A percentile compares a stretch with the other conserved stretches of the same genome.
phyloP scores from a whole-genome alignment of 108 stramenopile genomes.

The Schizochytrium sp. region DNA sequence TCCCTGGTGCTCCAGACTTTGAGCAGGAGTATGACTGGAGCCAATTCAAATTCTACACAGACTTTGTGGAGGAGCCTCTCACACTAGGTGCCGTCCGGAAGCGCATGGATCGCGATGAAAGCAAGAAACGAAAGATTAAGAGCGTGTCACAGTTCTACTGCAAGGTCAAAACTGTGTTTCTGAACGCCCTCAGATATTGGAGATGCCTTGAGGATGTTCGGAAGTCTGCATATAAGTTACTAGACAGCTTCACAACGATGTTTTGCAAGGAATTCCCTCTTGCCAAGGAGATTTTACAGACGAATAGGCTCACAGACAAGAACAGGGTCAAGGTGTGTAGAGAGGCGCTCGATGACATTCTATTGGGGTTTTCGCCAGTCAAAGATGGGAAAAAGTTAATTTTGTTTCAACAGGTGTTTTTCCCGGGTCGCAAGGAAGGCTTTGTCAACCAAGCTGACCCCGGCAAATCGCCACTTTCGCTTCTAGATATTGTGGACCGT shows the following conservation, averaged over 20 bases:
- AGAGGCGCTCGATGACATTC: background rate
- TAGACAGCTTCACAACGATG: background rate
- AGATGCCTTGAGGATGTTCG: background rate
- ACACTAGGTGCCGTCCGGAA: background rate
- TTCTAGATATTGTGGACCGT: slow-evolving; percentile 2
- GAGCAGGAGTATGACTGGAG: background rate
- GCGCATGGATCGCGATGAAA: background rate
- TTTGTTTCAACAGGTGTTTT: background rate
- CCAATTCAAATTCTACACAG: background rate
- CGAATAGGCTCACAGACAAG: background rate
- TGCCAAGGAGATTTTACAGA: background rate
- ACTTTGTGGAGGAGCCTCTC: slow-evolving; percentile 44
- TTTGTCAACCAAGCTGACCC: slow-evolving; percentile 11
- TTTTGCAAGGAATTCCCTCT: background rate
- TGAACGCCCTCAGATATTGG: slow-evolving; percentile 43
- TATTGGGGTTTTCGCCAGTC: background rate
- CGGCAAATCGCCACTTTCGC: background rate
- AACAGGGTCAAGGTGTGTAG: background rate
- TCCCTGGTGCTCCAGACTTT: background rate
- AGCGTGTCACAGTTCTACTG: background rate
- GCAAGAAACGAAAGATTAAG: background rate
- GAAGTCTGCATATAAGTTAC: background rate
- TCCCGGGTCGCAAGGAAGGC: background rate
- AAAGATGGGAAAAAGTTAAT: no score
- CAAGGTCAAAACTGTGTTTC: background rate